Evolutionary conservation across 306 rosid species (phyloP), one percentile per base, ranked within the genome.

Genomic region (Cucurbita moschata): DNA sequence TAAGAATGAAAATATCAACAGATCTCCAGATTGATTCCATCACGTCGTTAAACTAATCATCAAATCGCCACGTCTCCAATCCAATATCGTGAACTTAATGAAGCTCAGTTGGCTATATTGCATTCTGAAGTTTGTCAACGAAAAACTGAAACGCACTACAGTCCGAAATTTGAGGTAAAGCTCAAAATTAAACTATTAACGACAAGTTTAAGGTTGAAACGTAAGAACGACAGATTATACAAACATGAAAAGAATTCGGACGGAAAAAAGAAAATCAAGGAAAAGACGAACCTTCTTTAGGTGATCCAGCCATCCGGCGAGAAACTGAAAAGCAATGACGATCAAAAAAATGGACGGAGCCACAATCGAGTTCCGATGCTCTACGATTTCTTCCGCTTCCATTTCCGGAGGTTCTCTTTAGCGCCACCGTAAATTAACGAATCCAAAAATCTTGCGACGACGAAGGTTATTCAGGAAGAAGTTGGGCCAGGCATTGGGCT

Each of bases 331-430:
- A 26, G 76, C 82, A 51, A 91, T 56, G 52, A 86, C 89, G 53
- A 86, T 13, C 1, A 80, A 4, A 75, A 94, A 89, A 57, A 89
- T 82, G 35, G 75, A 37, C 12, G 92, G 92, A 77, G 99, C 90
- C 38, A 88, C 88, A 14, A 80, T 5, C 2, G 92, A 91, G 53
- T 81, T 67, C n/a, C 76, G 86, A 50, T 79, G 72, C 15, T 71
- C 80, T 23, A 71, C 77, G 71, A 78, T 80, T 74, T 73, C 84
- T 60, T 65, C 74, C 53, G 77, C 79, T 77, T 63, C 84, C 85
- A 70, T 81, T 44, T 46, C 71, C 77, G n/a, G 18, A 49, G 74
- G 30, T 35, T 15, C 47, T 68, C 14, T 69, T 6, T 13, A 8
- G 21, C 23, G 47, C 72, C 40, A 21, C 35, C 13, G 72, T 46